Base-by-base conservation (phyloP, 2,329 filamentous ascomycete species). In the Ascochyta rabiei region DNA sequence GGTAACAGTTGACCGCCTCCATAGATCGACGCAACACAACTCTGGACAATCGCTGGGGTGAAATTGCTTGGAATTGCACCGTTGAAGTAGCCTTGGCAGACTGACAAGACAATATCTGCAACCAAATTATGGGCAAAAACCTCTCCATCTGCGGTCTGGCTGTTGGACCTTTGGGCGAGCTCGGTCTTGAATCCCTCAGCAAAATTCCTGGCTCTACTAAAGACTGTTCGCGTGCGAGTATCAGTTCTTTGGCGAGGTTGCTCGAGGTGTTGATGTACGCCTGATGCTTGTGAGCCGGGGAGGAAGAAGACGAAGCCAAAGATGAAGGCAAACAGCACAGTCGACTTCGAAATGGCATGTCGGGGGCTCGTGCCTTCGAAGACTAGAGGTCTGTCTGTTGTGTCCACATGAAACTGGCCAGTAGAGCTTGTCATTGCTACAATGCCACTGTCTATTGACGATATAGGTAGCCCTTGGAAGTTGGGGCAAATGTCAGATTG, bases 401-500 rank as follows among this genome's bases (percentile, higher is more conserved):
- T 21, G 5, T 13, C 19, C 13, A 24, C 39, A 13, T 30, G 34
- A 16, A 26, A 12, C 8, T 6, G 40, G 23, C 28, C 19, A 4
- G 39, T 35, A 8, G 35, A 26, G 18, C 15, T 39, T 3, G 45
- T 19, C 19, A 4, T 15, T 16, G 15, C 31, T 8, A 16, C 31
- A 34, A 34, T 8, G 10, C 4, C 9, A 38, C 18, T 15, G 35
- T 16, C 19, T 18, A 12, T 9, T 23, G 4, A 1, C 12, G n/a
- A 18, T 21, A 6, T 30, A 3, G 16, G 30, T 15, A 45, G 6
- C 15, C 18, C 16, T 16, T 45, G 16, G 5, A 37, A 12, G 5
- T 41, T 35, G 18, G 34, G 40, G 15, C 46, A 54, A n/a, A 21
- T 24, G 12, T 52, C 45, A n/a, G 48, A 39, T 35, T 40, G 53